phyloP scores from a whole-genome alignment of 352 stramenopile species.

The Pythium periplocum region DNA sequence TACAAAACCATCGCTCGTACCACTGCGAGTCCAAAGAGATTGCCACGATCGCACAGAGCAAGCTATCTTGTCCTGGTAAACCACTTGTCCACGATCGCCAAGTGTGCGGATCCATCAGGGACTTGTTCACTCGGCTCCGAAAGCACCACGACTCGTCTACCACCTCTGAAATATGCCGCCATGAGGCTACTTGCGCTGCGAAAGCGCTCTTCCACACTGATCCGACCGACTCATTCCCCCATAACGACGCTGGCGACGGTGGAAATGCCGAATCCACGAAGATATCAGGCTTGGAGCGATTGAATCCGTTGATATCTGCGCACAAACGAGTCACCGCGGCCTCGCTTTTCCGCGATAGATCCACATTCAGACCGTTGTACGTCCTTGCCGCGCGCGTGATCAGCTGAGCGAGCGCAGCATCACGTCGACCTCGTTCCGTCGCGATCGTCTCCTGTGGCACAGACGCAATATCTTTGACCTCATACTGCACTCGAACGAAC shows the following conservation, averaged over 20 bases:
- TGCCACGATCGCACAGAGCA: slow-evolving; percentile 7
- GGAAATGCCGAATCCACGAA: slow-evolving; percentile 45
- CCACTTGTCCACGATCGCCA: neutral
- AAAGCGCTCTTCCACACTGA: neutral
- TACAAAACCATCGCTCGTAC: slow-evolving; percentile 12
- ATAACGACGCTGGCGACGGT: slow-evolving; percentile 1
- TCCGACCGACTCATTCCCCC: neutral
- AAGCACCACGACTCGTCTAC: slow-evolving; percentile 16
- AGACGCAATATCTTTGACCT: neutral
- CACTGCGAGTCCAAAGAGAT: neutral
- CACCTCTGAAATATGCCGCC: slow-evolving; percentile 9
- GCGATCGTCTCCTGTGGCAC: neutral
- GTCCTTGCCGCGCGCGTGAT: slow-evolving; percentile 2
- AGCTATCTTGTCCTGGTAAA: slow-evolving; percentile 11
- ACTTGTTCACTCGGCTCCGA: neutral
- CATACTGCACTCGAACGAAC: slow-evolving; percentile 43
- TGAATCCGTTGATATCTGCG: slow-evolving; percentile 37
- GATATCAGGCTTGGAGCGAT: slow-evolving; percentile 10
- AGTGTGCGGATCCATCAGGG: neutral
- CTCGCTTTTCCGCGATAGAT: neutral
- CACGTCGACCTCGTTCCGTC: neutral
- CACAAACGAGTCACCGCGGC: slow-evolving; percentile 6
- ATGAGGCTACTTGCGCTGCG: slow-evolving; percentile 2
- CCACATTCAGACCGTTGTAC: neutral
- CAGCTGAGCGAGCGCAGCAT: neutral